Conservation (phyloP, 2,329 filamentous ascomycete species). For the Amphichorda felina region DNA sequence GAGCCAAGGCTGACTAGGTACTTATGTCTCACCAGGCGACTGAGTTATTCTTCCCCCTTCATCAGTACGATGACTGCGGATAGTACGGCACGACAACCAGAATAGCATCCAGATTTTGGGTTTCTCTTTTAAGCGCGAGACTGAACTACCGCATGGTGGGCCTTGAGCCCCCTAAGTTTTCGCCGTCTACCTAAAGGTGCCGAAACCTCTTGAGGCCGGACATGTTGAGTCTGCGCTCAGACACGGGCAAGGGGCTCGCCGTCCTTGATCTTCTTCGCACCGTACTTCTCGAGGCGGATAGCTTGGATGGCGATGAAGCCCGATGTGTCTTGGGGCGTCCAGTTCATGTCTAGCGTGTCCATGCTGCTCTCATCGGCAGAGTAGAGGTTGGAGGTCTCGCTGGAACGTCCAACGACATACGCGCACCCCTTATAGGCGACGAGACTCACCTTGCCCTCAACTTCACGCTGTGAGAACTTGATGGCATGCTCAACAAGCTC, state of each 20-base stretch:
- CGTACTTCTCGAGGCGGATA: conserved; percentile 46
- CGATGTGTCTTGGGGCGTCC: conserved; percentile 56
- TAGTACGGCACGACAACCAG: too few relatives aligned
- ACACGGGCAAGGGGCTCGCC: conserved; percentile 26
- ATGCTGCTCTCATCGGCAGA: conserved; percentile 34
- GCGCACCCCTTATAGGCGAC: conserved; percentile 34
- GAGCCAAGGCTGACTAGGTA: too few relatives aligned
- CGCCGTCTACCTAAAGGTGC: too few relatives aligned
- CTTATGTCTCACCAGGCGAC: too few relatives aligned
- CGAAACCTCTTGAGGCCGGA: too few relatives aligned
- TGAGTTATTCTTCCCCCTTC: too few relatives aligned
- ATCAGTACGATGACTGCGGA: too few relatives aligned
- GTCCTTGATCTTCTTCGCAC: conserved; percentile 17
- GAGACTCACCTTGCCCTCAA: conserved; percentile 16
- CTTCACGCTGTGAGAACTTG: conserved; percentile 42
- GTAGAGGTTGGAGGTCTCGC: conserved; percentile 37
- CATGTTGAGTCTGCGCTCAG: too few relatives aligned
- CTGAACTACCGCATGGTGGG: too few relatives aligned
- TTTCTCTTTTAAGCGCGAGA: too few relatives aligned
- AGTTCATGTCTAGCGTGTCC: conserved; percentile 40
- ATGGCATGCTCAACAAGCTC: conserved; percentile 52
- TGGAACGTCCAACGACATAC: conserved; percentile 32
- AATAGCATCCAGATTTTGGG: too few relatives aligned
- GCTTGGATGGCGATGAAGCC: conserved; percentile 59
- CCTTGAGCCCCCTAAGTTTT: too few relatives aligned